Conservation (phyloP, 176 grass and related monocot species). For the Lolium rigidum region DNA sequence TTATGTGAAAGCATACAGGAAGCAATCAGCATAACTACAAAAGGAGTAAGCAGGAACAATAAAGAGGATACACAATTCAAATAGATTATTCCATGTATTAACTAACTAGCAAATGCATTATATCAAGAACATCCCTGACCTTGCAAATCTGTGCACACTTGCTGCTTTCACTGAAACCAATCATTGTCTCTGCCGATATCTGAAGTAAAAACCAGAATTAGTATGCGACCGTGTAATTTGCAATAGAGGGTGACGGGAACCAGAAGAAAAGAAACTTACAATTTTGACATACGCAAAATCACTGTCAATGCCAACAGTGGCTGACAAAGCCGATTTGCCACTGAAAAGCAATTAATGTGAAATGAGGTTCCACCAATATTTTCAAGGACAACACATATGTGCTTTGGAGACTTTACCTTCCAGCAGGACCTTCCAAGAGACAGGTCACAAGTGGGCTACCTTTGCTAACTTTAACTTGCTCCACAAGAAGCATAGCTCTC, state of each 20-base stretch:
- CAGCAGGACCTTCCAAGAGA: slow-evolving; percentile 89
- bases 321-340: slow-evolving; percentile 78
- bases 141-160: slow-evolving; percentile 93
- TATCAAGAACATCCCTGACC: slow-evolving; percentile 52
- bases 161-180: slow-evolving; percentile 90
- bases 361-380: slow-evolving; percentile 27
- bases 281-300: slow-evolving; percentile 97
- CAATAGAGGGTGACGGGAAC: slow-evolving; percentile 3
- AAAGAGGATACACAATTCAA: slow-evolving; percentile 24
- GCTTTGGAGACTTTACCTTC: slow-evolving; percentile 57
- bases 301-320: slow-evolving; percentile 87
- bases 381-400: slow-evolving; percentile 1
- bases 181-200: slow-evolving; percentile 98
- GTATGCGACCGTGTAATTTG: background rate
- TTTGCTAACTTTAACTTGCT: slow-evolving; percentile 94
- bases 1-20: slow-evolving; percentile 17
- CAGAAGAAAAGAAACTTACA: slow-evolving; percentile 60
- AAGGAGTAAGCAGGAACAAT: slow-evolving; percentile 5
- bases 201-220: slow-evolving; percentile 41
- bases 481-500: slow-evolving; percentile 87
- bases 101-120: slow-evolving; percentile 27
- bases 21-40: slow-evolving; percentile 10
- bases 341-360: slow-evolving; percentile 48
- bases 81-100: slow-evolving; percentile 26
- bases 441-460: slow-evolving; percentile 95